Evolutionary conservation across 2,329 filamentous ascomycete genomes (phyloP).

Genomic region (Aciculosporium take): DNA sequence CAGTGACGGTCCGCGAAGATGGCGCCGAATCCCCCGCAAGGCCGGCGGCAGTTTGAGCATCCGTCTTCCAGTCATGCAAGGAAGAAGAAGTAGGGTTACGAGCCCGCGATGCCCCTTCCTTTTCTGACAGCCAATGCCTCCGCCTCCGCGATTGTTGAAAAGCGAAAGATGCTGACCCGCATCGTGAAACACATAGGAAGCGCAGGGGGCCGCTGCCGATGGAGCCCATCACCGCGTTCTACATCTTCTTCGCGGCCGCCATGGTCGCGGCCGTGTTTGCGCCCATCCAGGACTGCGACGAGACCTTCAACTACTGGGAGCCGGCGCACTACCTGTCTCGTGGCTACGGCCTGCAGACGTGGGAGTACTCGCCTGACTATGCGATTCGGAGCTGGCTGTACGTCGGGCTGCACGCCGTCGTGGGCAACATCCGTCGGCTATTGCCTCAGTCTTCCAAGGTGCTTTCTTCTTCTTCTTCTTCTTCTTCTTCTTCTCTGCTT

Average conservation of each 20-base stretch:
- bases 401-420: constrained; percentile 59
- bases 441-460: constrained; percentile 48
- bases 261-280: constrained; percentile 64
- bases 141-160: too few relatives aligned
- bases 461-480: neutral
- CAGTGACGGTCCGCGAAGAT: too few relatives aligned
- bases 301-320: constrained; percentile 99
- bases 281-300: constrained; percentile 94
- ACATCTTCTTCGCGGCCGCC: constrained; percentile 61
- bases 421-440: constrained; percentile 53
- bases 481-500: neutral
- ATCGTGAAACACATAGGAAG: constrained; percentile 17
- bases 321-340: constrained; percentile 88
- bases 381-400: constrained; percentile 95
- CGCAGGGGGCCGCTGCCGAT: constrained; percentile 45
- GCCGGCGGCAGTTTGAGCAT: constrained; percentile 28
- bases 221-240: constrained; percentile 64
- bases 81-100: constrained; percentile 32
- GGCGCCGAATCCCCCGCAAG: constrained; percentile 22
- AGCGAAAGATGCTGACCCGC: constrained; percentile 1
- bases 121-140: too few relatives aligned
- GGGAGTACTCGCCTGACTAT: constrained; percentile 95
- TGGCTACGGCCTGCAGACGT: constrained; percentile 88
- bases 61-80: constrained; percentile 35
- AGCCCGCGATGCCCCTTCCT: too few relatives aligned